Conservation (phyloP, 345 rosid species). For the Corchorus capsularis region DNA sequence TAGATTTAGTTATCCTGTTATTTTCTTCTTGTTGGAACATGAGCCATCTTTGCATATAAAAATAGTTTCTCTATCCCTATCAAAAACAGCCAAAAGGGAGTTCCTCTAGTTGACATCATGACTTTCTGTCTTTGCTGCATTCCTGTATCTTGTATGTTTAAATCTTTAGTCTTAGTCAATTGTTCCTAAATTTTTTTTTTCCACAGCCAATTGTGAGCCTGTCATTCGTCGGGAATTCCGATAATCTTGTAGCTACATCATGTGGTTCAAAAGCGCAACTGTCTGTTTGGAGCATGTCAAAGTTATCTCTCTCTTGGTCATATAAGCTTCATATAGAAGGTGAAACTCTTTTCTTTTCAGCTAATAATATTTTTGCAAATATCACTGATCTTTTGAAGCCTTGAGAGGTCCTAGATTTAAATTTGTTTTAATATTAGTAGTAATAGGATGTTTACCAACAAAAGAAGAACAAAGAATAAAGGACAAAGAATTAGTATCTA, state of each 20-base stretch:
- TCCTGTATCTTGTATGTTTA: no score
- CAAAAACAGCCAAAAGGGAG: no score
- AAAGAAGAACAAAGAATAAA: neutral
- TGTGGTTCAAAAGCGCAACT: slow-evolving; percentile 61
- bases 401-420: neutral
- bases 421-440: neutral
- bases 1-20: slow-evolving; percentile 8
- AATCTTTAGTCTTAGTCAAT: no score
- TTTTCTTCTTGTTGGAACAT: neutral
- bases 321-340: slow-evolving; percentile 83
- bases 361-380: neutral
- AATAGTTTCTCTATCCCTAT: no score
- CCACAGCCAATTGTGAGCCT: slow-evolving; percentile 70
- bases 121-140: no score
- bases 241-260: slow-evolving; percentile 75
- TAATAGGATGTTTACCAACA: neutral
- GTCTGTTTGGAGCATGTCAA: slow-evolving; percentile 78
- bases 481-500: neutral
- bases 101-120: no score
- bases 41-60: no score
- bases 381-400: neutral
- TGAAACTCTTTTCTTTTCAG: slow-evolving; percentile 26
- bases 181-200: neutral
- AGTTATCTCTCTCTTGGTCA: slow-evolving; percentile 74
- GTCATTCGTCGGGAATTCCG: slow-evolving; percentile 73